These are phyloP conservation scores for Mortierella hygrophila DNA, from an alignment of 192 early-diverging fungal genomes.

Conservation along the genomic window DNA sequence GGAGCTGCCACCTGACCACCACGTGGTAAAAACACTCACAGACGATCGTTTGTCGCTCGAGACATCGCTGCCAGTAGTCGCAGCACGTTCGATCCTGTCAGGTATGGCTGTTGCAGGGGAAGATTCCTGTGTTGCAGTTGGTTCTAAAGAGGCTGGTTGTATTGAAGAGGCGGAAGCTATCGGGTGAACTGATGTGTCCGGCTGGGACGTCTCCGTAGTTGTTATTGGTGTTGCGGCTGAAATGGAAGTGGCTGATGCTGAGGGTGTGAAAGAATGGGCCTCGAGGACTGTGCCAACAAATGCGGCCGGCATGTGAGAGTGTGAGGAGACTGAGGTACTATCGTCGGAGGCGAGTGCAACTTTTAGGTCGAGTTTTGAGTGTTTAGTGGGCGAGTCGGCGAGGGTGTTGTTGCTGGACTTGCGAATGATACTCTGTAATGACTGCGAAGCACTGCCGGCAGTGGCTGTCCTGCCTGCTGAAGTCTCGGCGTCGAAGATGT, in stretches of 20 bases:
- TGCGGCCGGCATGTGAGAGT: not conserved
- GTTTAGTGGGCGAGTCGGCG: not conserved
- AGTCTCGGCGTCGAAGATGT: slow-evolving; percentile 7
- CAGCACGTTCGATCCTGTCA: not conserved
- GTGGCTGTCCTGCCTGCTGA: not conserved
- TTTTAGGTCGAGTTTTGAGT: not conserved
- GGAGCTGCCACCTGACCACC: slow-evolving; percentile 36
- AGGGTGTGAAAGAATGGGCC: slow-evolving; percentile 7
- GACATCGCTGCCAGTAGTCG: not conserved
- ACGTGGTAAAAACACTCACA: slow-evolving; percentile 17
- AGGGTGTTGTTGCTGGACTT: slow-evolving; percentile 25
- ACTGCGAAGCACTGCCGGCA: slow-evolving; percentile 27
- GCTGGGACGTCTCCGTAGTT: not conserved
- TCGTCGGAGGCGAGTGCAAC: not conserved
- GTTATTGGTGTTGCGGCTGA: not conserved
- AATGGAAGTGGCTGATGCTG: not conserved
- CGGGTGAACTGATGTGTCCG: not conserved
- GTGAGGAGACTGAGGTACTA: not conserved
- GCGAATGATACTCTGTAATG: slow-evolving; percentile 37
- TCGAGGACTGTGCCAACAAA: slow-evolving; percentile 21
- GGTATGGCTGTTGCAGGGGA: not conserved
- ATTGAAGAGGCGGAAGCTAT: not conserved
- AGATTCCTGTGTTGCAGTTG: not conserved
- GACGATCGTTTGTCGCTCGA: slow-evolving; percentile 15
- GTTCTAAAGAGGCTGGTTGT: not conserved